Evolutionary conservation across 2,329 filamentous ascomycete genomes (phyloP), one percentile per base, ranked within the genome.

Genomic region (Trichoderma sp.): DNA sequence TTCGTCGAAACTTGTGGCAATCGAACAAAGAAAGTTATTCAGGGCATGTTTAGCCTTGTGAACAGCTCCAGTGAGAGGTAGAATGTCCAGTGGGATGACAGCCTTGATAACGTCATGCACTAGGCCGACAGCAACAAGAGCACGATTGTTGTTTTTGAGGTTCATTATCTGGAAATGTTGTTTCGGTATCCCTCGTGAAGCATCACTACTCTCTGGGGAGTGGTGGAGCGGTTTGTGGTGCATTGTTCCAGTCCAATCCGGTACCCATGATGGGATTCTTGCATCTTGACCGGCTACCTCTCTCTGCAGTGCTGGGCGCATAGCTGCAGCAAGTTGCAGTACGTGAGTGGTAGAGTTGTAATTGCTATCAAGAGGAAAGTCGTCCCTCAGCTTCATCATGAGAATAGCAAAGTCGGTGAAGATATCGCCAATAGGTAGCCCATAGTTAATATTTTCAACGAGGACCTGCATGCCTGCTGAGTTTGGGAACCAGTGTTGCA

Each of bases 331-430:
- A 47, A 65, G 63, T 23, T 65, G 63, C 1, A 64, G n/a, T 50
- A 65, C 63, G 63, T 65, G 63, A 8, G 63, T 65, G 28, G 63
- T 36, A 9, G 63, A 55, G 43, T 65, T 65, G n/a, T 65, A 65
- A 34, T 53, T 11, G 8, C 15, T 53, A 23, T 26, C 28, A 2
- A 53, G 39, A 23, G 63, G 26, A 34, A 36, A 53, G 11, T 15
- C 23, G 4, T 26, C n/a, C 1, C 8, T 34, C 11, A 53, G 12
- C n/a, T 7, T 34, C 63, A 55, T 65, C 63, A 65, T 65, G 63
- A 34, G 63, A 26, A 65, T 53, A 53, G 63, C 63, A 20, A 65
- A 65, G 11, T 65, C 26, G 0, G 63, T 65, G n/a, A 65, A 65
- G n/a, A 65, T 20, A 15, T 65, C 63, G 39, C 28, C 3, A 6